A percentile compares a stretch with the other conserved stretches of the same genome.
Evolutionary conservation across 495 filamentous ascomycete species (phyloP).

Genomic region (Hypoxylon crocopeplum): DNA sequence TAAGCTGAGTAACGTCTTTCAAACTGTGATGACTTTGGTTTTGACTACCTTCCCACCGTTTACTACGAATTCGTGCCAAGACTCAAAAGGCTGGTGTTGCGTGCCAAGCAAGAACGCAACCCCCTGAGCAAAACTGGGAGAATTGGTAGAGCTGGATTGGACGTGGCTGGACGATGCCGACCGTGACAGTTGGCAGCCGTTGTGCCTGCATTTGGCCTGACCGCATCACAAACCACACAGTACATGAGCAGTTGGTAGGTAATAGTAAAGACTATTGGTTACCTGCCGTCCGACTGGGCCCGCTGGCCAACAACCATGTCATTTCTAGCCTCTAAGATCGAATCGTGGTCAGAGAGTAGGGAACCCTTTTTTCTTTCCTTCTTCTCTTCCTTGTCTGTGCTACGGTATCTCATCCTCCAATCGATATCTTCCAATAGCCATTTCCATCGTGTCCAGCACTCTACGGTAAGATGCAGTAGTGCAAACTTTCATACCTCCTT

Average conservation of each 20-base stretch:
- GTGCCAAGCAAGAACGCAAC: constrained; percentile 23
- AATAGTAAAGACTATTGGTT: constrained; percentile 22
- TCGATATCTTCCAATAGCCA: constrained; percentile 29
- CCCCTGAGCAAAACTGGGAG: constrained; percentile 9
- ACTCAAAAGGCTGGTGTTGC: constrained; percentile 9
- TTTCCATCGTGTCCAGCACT: constrained; percentile 25
- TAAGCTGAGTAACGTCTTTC: not conserved
- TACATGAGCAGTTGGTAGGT: not conserved
- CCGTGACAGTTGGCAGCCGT: constrained; percentile 29
- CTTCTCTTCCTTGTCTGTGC: constrained; percentile 26
- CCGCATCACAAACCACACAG: constrained; percentile 22
- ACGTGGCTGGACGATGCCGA: constrained; percentile 15
- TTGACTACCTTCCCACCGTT: not conserved
- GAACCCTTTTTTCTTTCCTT: constrained; percentile 16
- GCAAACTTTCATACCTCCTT: constrained; percentile 15
- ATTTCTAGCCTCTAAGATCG: constrained; percentile 18
- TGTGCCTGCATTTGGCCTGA: constrained; percentile 29
- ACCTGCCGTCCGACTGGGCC: constrained; percentile 13
- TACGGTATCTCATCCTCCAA: constrained; percentile 11
- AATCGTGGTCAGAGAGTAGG: constrained; percentile 15
- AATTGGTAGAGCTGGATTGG: constrained; percentile 24
- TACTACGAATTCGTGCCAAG: constrained; percentile 1
- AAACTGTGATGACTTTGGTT: not conserved
- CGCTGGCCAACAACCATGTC: constrained; percentile 24
- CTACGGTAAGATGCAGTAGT: constrained; percentile 33